These are phyloP conservation scores for Cryphonectria radicalis DNA, from an alignment of 2,329 filamentous ascomycete species.

Conservation along the genomic window DNA sequence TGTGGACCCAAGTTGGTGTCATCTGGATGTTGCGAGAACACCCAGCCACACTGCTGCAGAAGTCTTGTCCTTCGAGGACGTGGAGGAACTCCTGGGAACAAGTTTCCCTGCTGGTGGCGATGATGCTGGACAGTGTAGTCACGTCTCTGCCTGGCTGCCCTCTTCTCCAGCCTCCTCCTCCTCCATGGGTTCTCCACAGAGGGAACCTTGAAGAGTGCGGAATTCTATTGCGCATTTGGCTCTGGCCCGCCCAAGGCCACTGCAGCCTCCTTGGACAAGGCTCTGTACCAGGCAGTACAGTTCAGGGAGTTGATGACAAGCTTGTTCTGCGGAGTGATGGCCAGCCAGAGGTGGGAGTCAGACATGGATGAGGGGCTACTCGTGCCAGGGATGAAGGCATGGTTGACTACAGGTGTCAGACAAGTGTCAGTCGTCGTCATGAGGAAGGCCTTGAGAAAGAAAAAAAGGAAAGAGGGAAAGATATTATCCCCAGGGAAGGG, in stretches of 20 bases:
- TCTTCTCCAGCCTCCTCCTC: background rate
- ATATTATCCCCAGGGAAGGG: background rate
- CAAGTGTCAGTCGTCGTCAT: background rate
- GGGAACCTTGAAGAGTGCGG: background rate
- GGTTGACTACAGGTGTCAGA: background rate
- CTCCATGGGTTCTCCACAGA: background rate
- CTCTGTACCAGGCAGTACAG: conserved; percentile 15
- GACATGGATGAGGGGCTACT: background rate
- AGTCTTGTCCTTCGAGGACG: background rate
- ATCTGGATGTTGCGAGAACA: conserved; percentile 21
- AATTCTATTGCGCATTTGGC: conserved; percentile 7
- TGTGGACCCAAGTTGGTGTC: conserved; percentile 22
- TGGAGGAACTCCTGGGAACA: background rate
- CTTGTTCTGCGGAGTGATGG: conserved; percentile 17
- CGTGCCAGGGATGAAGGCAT: conserved; percentile 1
- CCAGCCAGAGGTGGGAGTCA: conserved; percentile 22
- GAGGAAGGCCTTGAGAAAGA: background rate
- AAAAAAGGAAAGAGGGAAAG: background rate
- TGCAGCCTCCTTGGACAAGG: background rate
- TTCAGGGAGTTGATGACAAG: conserved; percentile 17
- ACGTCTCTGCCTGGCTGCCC: background rate
- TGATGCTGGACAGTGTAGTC: background rate
- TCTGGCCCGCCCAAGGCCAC: no score
- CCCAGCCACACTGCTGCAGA: conserved; percentile 17
- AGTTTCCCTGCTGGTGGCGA: background rate